Evolutionary conservation across 495 filamentous ascomycete species (phyloP).

Genomic region (Hypoxylon perforatum): DNA sequence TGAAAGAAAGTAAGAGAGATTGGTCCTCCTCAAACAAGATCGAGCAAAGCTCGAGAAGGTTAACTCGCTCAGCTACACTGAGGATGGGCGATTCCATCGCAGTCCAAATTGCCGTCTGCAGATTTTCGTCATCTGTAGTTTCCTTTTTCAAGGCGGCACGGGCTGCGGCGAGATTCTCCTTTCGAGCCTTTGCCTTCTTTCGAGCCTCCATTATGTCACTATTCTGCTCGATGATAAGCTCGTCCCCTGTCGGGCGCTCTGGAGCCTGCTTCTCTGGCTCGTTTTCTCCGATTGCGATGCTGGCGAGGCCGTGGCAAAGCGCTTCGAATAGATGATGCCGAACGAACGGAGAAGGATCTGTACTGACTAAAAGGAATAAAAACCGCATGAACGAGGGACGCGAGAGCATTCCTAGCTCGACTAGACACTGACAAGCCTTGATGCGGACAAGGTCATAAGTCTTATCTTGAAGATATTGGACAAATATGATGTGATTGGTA

Average conservation of each 20-base stretch:
- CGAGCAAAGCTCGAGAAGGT: constrained; percentile 79
- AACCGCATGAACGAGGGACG: constrained; percentile 71
- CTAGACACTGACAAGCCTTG: constrained; percentile 82
- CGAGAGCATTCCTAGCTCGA: constrained; percentile 78
- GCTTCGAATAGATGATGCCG: constrained; percentile 73
- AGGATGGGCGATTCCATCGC: constrained; percentile 76
- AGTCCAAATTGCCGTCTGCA: constrained; percentile 80
- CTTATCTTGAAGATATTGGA: constrained; percentile 81
- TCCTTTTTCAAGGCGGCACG: constrained; percentile 79
- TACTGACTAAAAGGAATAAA: constrained; percentile 75
- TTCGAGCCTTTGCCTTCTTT: constrained; percentile 75
- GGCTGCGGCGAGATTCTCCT: constrained; percentile 79
- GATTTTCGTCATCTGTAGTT: constrained; percentile 65
- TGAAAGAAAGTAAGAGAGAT: constrained; percentile 70
- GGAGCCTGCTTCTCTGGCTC: constrained; percentile 44
- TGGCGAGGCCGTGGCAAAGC: constrained; percentile 78
- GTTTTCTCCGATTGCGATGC: constrained; percentile 79
- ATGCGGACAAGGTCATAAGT: constrained; percentile 84
- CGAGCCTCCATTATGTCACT: constrained; percentile 69
- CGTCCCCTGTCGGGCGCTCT: constrained; percentile 53
- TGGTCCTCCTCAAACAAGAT: constrained; percentile 76
- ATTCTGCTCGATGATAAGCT: constrained; percentile 83
- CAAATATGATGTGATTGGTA: constrained; percentile 71
- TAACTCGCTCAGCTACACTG: constrained; percentile 76
- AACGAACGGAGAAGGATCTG: constrained; percentile 84